These are phyloP conservation scores for Ophiocordyceps polyrhachis-furcata DNA, from an alignment of 2,329 filamentous ascomycete species.

Conservation along the genomic window DNA sequence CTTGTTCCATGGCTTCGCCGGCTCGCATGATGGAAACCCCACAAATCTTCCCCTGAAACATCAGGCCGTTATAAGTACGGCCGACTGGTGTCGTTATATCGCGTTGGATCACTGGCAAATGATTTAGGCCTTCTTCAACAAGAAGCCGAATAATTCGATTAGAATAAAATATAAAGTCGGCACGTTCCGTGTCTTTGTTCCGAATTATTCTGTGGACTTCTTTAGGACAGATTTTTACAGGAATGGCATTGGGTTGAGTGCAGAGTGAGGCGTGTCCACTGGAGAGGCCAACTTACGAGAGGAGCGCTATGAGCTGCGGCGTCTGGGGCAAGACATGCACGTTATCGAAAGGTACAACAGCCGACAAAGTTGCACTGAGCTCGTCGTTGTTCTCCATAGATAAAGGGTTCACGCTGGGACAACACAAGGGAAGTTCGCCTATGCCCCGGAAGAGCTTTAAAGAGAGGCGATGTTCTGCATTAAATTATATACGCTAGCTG, in stretches of 20 bases:
- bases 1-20: slow-evolving; percentile 97
- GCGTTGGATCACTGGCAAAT: slow-evolving; percentile 79
- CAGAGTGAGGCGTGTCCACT: no score
- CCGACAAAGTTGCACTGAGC: slow-evolving; percentile 77
- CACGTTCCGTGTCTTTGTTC: slow-evolving; percentile 72
- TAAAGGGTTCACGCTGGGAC: slow-evolving; percentile 12
- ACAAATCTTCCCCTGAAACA: slow-evolving; percentile 96
- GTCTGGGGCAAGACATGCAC: slow-evolving; percentile 84
- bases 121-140: slow-evolving; percentile 93
- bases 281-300: slow-evolving; percentile 54
- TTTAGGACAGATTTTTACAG: no score
- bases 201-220: slow-evolving; percentile 68
- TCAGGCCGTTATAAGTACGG: slow-evolving; percentile 70
- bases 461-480: no score
- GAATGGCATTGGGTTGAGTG: no score
- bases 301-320: slow-evolving; percentile 85
- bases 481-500: no score
- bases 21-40: slow-evolving; percentile 97
- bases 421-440: no score
- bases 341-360: slow-evolving; percentile 62
- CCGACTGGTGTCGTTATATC: slow-evolving; percentile 83
- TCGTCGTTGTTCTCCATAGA: slow-evolving; percentile 42
- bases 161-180: slow-evolving; percentile 98
- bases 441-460: no score
- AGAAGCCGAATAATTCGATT: slow-evolving; percentile 94